A percentile compares a stretch with the other conserved stretches of the same genome.
These are phyloP conservation scores for Fomitopsis palustris DNA, from an alignment of 1,284 basidiomycete genomes.

Conservation along the genomic window DNA sequence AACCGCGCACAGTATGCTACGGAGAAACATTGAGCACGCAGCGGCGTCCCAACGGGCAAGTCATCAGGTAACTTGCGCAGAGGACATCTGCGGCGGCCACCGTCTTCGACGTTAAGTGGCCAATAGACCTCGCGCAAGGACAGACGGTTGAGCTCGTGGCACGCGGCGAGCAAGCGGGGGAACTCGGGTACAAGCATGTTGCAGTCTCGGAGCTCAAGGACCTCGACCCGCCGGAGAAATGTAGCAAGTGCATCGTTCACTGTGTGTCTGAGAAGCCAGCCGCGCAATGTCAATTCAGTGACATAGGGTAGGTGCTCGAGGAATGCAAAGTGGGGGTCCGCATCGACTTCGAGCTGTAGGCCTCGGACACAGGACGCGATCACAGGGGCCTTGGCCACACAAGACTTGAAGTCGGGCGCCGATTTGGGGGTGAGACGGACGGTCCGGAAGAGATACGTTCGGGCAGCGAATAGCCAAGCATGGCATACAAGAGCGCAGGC, in stretches of 20 bases:
- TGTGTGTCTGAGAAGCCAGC: not conserved
- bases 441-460: conserved; percentile 26
- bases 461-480: conserved; percentile 27
- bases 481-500: conserved; percentile 30
- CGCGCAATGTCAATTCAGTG: not conserved
- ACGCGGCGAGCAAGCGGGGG: not conserved
- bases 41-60: not conserved
- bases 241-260: not conserved
- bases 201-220: not conserved
- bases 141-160: not conserved
- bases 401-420: not conserved
- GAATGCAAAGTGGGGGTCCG: not conserved
- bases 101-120: not conserved
- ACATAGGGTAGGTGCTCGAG: not conserved
- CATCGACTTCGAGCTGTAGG: not conserved
- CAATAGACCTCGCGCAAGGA: not conserved
- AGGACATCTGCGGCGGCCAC: not conserved
- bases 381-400: not conserved
- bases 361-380: not conserved
- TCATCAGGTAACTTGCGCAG: not conserved
- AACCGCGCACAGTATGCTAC: not conserved
- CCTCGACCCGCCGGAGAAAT: not conserved
- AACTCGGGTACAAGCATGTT: not conserved
- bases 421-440: not conserved
- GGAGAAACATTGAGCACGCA: not conserved